Base-by-base conservation (phyloP, 2,329 filamentous ascomycete genomes). In the Fusarium compactum region DNA sequence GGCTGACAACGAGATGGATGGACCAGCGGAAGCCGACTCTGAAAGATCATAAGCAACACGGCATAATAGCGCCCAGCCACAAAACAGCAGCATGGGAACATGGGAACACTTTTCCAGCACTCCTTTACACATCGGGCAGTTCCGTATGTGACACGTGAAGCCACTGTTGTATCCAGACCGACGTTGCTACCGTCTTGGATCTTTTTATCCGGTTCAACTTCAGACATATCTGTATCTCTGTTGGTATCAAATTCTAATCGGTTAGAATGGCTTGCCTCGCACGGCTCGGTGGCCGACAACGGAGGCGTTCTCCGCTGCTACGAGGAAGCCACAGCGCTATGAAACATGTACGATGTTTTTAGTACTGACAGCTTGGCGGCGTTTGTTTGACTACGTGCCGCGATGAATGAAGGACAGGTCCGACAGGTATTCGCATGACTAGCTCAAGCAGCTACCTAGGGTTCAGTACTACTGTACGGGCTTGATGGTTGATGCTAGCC, bases 111-210 rank as follows among this genome's bases (percentile, higher is more conserved):
- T 51, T 62, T 59, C 24, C 48, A 53, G 29, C 34, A 30, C 57
- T 70, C 62, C 61, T 56, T 51, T 52, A 65, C 46, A 45, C 45
- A 60, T 54, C 59, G 67, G 63, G 38, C 59, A 69, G 22, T 55
- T 69, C 67, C 66, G 53, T 57, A 18, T 27, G 51, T 32, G 51
- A 60, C 58, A 68, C 40, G 54, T 71, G 63, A 70, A 71, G 44
- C 30, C 20, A 20, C 45, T 40, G 18, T 44, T 34, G 45, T 45
- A 46, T 47, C 29, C 24, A 64, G 43, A n/a, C 41, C 27, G 48
- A 60, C 20, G 18, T 8, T 45, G 55, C 51, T 44, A 29, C 38
- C 27, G 43, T 45, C 44, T 62, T 30, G 27, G 24, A 20, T 54
- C 41, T 38, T 29, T 53, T 18, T 20, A 63, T 58, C 65, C 68